Evolutionary conservation across 345 rosid species (phyloP), one percentile per base, ranked within the genome.

Genomic region (Boechera retrofracta): DNA sequence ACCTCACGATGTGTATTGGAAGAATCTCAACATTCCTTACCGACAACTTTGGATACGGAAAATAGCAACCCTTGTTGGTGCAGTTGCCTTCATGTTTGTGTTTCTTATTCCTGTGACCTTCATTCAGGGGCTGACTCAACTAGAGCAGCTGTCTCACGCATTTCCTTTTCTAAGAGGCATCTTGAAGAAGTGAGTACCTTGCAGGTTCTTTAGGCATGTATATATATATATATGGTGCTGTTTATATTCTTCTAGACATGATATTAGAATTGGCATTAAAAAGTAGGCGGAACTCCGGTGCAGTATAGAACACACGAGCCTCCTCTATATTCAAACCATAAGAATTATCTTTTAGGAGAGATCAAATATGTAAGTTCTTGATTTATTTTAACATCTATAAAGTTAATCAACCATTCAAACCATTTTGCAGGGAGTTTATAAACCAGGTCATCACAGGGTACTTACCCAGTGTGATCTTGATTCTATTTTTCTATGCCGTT

Each of bases 1-100:
- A 64, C 97, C 98, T 51, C 90, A 79, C 75, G 98, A 94, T 82
- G 86, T 94, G 77, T 86, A 84, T 53, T 94, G 98, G 98, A 82
- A 89, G 81, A 92, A 92, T 81, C 92, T 94, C 49, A 81, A 82
- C 48, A 86, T 94, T 70, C 96, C 98, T 11, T 92, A 84, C 68
- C 83, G 75, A 80, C 98, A 88, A 79, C 86, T 94, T 62, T 94
- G 98, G 98, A 75, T 94, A 61, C 90, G 98, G 29, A 89, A 76
- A 77, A 77, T 92, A 70, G 86, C 90, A 68, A 83, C 82, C 6
- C 81, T 86, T 73, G 65, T 90, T 18, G 89, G 91, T 68, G 77
- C 97, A 64, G 71, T 85, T 68, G 90, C 83, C 51, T 85, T 94
- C 84, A 87, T 92, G 96, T 83, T 88, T 69, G 75, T 86, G 71